Evolutionary conservation across 2,329 filamentous ascomycete genomes (phyloP).

Genomic region (Westerdykella sp.): DNA sequence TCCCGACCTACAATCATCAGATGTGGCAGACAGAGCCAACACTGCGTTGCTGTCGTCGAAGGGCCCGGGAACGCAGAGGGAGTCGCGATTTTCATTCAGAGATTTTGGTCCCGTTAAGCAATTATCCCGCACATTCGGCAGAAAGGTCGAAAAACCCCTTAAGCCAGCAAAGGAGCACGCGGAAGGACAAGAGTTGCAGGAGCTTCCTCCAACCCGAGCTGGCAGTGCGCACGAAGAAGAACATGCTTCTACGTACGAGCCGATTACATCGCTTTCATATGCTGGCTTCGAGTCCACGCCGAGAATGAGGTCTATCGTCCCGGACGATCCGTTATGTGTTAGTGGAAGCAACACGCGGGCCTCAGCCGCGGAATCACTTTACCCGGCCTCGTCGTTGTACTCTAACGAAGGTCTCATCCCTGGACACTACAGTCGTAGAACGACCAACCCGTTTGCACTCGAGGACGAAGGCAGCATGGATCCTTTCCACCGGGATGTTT

Average conservation of each 20-base stretch:
- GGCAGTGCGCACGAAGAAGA: too few species aligned
- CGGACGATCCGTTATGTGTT: slow-evolving; percentile 14
- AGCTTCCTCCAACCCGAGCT: slow-evolving; percentile 6
- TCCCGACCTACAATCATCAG: slow-evolving; percentile 21
- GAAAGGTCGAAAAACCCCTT: slow-evolving; percentile 15
- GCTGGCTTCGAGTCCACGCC: slow-evolving; percentile 5
- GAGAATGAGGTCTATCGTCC: slow-evolving; percentile 23
- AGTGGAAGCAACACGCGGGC: slow-evolving; percentile 5
- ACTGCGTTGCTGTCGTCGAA: slow-evolving; percentile 15
- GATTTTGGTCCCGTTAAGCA: slow-evolving; percentile 17
- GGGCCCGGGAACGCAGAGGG: slow-evolving; percentile 10
- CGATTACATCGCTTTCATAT: too few species aligned
- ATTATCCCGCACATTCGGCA: slow-evolving; percentile 13
- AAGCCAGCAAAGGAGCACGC: background rate
- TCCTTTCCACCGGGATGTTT: slow-evolving; percentile 5
- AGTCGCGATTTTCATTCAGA: slow-evolving; percentile 28
- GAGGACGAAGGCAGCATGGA: slow-evolving; percentile 17
- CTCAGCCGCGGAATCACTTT: slow-evolving; percentile 19
- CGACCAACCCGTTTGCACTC: background rate
- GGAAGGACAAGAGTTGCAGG: slow-evolving; percentile 19
- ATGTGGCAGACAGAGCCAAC: slow-evolving; percentile 13
- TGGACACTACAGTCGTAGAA: background rate
- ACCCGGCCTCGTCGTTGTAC: slow-evolving; percentile 29
- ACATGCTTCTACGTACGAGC: too few species aligned
- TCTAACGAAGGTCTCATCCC: slow-evolving; percentile 7